These are phyloP conservation scores for Withania somnifera DNA, from an alignment of 305 asterid genomes.

Conservation along the genomic window DNA sequence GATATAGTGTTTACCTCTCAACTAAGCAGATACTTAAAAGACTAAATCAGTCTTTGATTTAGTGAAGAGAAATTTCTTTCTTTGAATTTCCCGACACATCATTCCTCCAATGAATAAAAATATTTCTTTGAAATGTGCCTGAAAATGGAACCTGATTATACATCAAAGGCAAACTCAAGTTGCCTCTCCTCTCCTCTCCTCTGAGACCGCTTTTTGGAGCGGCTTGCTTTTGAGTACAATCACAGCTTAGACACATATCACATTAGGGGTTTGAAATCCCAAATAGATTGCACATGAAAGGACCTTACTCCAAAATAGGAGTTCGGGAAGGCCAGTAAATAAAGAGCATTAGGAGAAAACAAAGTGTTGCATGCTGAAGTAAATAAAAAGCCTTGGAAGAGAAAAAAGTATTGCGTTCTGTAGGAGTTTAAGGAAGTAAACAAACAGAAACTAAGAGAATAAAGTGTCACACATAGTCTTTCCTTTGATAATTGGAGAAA, in stretches of 20 bases:
- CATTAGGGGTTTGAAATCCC: neutral
- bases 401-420: too few species aligned
- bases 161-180: neutral
- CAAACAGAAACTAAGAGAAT: neutral
- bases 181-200: neutral
- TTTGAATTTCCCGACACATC: too few species aligned
- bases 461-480: neutral
- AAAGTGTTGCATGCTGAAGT: too few species aligned
- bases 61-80: neutral
- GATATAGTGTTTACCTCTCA: neutral
- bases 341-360: too few species aligned
- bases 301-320: too few species aligned
- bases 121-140: neutral
- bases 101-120: too few species aligned
- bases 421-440: neutral
- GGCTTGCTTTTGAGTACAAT: neutral
- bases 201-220: neutral
- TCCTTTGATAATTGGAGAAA: neutral
- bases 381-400: too few species aligned
- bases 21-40: neutral
- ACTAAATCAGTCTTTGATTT: neutral
- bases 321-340: too few species aligned
- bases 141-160: neutral
- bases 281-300: neutral
- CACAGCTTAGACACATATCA: too few species aligned